Evolutionary conservation across 108 stramenopile genomes (phyloP).

Genomic region (Cyclotella baltica): DNA sequence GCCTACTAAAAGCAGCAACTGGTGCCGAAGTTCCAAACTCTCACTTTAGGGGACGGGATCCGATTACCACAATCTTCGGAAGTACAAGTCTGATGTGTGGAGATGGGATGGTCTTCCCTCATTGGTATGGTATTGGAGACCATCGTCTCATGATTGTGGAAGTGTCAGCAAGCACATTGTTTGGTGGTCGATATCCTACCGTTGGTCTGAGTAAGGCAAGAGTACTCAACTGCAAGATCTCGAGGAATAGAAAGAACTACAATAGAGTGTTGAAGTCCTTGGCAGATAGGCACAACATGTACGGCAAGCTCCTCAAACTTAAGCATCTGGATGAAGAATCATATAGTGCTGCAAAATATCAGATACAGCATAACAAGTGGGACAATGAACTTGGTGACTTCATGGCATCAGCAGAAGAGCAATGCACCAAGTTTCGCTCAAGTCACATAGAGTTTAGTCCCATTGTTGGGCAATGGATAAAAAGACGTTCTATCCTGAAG

Average conservation of each 20-base stretch:
- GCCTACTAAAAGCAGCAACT: neutral
- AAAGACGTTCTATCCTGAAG: neutral
- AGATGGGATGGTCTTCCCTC: neutral
- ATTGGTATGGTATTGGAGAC: slow-evolving; percentile 26
- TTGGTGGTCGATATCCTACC: slow-evolving; percentile 9
- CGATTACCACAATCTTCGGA: slow-evolving; percentile 20
- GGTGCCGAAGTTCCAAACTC: slow-evolving; percentile 7
- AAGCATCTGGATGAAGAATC: neutral
- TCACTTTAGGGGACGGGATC: neutral
- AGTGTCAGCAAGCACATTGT: slow-evolving; percentile 4
- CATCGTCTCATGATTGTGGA: slow-evolving; percentile 23
- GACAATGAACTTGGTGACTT: slow-evolving; percentile 18
- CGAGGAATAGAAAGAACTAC: slow-evolving; percentile 1
- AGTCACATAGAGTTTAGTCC: neutral
- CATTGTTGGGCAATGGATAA: neutral
- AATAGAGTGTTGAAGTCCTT: neutral
- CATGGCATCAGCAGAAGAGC: neutral
- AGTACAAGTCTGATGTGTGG: too few relatives aligned
- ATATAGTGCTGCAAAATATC: neutral
- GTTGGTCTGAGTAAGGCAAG: neutral
- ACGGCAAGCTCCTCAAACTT: neutral
- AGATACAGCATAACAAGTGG: slow-evolving; percentile 4
- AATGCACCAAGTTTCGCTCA: slow-evolving; percentile 4
- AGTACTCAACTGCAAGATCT: slow-evolving; percentile 1
- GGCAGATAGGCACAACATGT: neutral